Evolutionary conservation across 306 rosid species (phyloP), one percentile per base, ranked within the genome.

Genomic region (Mimosa bimucronata): DNA sequence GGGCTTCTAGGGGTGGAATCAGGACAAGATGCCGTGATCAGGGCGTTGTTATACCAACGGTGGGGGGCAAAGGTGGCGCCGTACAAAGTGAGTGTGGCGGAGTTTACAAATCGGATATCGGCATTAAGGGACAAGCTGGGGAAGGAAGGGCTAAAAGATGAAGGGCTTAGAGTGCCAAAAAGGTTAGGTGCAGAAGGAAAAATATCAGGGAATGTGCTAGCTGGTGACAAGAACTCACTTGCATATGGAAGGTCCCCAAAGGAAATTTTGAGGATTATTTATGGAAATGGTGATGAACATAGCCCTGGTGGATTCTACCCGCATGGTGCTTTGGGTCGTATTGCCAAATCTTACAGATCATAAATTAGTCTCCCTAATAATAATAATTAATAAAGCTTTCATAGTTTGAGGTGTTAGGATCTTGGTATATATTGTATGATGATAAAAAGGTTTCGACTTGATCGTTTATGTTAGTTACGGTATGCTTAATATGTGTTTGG

Each of bases 251-350:
- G 99, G 42, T 88, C 92, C 3, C 97, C 97, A 0, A 3, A 82
- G 72, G 97, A 95, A 83, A 89, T 93, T 55, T 61, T 95, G 41
- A 91, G 97, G 70, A 95, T 95, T 21, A 74, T 91, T 0, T 93
- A 95, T 86, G 90, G 88, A 1, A 4, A 30, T 3, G 97, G 94
- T 4, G 57, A 90, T 82, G 94, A 95, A 70, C 31, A 2, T 74
- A 60, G 48, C 11, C 93, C 98, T 0, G 98, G 99, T 19, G 97
- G 98, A 14, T 87, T 95, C 83, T 93, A 55, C 71, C 99, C 98
- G 0, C 29, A 79, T 7, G 98, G 99, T 26, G 97, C 81, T 55
- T 1, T 68, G 46, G 98, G 98, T 26, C 78, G 15, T 10, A 91
- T 95, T 19, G 98, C 97, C 12, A 81, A 2, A 73, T 78, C 88